Percentiles rank a stretch among this genome's conserved stretches.
Evolutionary conservation across 2,329 filamentous ascomycete genomes (phyloP).

Genomic region (Ophiostoma himal-ulmi): DNA sequence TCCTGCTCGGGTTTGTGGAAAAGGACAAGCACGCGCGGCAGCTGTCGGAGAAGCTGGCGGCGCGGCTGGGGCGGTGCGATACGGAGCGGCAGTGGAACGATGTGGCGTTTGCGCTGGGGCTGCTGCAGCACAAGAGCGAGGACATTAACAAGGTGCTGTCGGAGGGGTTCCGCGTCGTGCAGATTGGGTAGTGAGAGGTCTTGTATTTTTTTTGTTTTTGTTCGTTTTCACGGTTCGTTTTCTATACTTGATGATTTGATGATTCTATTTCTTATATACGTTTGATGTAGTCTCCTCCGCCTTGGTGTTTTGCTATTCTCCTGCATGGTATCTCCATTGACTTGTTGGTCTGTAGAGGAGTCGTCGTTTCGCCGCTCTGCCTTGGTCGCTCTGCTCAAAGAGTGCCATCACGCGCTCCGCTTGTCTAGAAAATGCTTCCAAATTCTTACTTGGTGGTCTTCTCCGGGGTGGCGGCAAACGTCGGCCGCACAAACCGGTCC

Average conservation of each 20-base stretch:
- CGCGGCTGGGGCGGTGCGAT: constrained; percentile 76
- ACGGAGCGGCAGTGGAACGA: constrained; percentile 97
- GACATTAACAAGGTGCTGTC: constrained; percentile 72
- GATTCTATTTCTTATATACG: not conserved
- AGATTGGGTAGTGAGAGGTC: constrained; percentile 35
- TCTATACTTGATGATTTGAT: not conserved
- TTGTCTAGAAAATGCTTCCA: not conserved
- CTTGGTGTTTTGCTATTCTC: not conserved
- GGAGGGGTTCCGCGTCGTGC: constrained; percentile 70
- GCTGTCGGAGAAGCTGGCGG: constrained; percentile 84
- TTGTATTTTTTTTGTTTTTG: not conserved
- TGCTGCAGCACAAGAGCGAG: constrained; percentile 89
- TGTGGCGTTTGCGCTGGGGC: constrained; percentile 82
- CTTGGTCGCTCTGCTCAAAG: not conserved
- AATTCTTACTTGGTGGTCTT: constrained; percentile 50
- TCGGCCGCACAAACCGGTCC: constrained; percentile 83
- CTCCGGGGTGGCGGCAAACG: constrained; percentile 66
- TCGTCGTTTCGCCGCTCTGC: too few species aligned
- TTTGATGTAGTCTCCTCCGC: not conserved
- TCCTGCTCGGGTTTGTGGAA: constrained; percentile 91
- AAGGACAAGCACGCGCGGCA: constrained; percentile 99
- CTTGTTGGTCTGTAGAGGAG: not conserved
- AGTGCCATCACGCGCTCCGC: not conserved
- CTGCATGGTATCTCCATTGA: not conserved
- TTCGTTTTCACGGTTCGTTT: not conserved